Evolutionary conservation across 1,284 basidiomycete genomes (phyloP).

Genomic region (Papiliotrema flavescens): DNA sequence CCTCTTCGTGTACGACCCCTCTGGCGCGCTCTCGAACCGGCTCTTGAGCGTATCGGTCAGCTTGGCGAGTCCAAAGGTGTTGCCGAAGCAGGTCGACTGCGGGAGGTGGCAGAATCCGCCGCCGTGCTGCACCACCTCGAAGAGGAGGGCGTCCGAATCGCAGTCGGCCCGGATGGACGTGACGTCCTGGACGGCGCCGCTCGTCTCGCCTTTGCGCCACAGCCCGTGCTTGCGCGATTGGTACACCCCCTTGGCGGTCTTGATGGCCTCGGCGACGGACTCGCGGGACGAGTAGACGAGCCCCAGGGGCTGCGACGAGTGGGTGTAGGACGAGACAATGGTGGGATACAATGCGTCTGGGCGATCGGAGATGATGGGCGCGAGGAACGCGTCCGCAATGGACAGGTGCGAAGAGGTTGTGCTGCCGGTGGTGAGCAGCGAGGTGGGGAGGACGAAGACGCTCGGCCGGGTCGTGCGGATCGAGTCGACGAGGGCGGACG

Average conservation of each 20-base stretch:
- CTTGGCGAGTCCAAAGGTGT: constrained; percentile 69
- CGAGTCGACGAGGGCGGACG: constrained; percentile 52
- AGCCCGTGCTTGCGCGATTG: constrained; percentile 94
- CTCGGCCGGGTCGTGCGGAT: constrained; percentile 66
- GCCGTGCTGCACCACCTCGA: constrained; percentile 85
- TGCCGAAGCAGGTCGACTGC: constrained; percentile 75
- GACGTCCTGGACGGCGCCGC: constrained; percentile 87
- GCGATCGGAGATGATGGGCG: constrained; percentile 78
- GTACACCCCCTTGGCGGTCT: constrained; percentile 88
- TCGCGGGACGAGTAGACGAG: constrained; percentile 94
- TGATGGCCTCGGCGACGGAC: constrained; percentile 81
- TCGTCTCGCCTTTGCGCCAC: constrained; percentile 97
- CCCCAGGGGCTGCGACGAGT: constrained; percentile 75
- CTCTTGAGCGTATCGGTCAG: constrained; percentile 77
- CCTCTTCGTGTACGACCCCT: constrained; percentile 87
- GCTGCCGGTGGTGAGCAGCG: constrained; percentile 61
- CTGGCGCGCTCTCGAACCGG: constrained; percentile 71
- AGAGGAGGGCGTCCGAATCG: constrained; percentile 88
- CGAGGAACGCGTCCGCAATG: constrained; percentile 80
- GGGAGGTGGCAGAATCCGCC: constrained; percentile 92
- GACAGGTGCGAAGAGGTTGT: constrained; percentile 62
- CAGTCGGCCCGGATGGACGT: constrained; percentile 83
- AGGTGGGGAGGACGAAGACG: constrained; percentile 68
- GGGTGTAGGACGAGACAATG: constrained; percentile 68
- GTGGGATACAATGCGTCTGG: constrained; percentile 91